Evolutionary conservation across 208 protist genomes (phyloP), one percentile per base, ranked within the genome.

Genomic region (Tritrichomonas musculus): DNA sequence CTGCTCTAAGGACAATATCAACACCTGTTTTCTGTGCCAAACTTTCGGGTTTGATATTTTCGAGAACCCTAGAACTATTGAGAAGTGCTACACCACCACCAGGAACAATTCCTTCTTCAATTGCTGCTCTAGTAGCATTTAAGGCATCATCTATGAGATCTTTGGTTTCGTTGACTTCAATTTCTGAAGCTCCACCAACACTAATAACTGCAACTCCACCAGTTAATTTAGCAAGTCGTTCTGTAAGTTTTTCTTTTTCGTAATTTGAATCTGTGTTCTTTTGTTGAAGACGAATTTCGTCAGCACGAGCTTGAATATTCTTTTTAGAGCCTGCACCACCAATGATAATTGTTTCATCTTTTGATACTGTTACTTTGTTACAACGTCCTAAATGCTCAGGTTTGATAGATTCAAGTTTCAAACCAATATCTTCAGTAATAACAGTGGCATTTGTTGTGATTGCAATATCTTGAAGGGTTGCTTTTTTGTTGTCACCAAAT

Each of bases 51-150:
- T 60, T 60, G 53, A 60, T 60, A 17, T 60, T 60, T 60, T 60
- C 53, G 27, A 99, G 95, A 17, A 55, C 94, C 75, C 95, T 94
- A 94, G 97, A 96, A 55, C 97, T 97, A 95, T 98, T 97, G 33
- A 99, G 96, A 49, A 99, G 95, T 33, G 98, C 98, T 92, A 96
- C 96, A 94, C 98, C 98, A 93, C 99, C 99, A 94, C 98, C 98
- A 92, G 98, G 95, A 27, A 99, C 97, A 92, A 99, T 99, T 94
- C 99, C 99, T 96, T 99, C 98, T 95, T 98, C 97, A 77, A 99
- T 97, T 53, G 98, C 98, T 27, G 98, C 98, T 92, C 98, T 96
- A 0, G 98, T 99, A 22, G 99, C 98, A 95, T 98, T 99, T 30
- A 99, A 96, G 9, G 99, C 98, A 95, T 99, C 99, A n/a, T n/a